Evolutionary conservation across 257 asterid species (phyloP).

Genomic region (Przewalskia tangutica): DNA sequence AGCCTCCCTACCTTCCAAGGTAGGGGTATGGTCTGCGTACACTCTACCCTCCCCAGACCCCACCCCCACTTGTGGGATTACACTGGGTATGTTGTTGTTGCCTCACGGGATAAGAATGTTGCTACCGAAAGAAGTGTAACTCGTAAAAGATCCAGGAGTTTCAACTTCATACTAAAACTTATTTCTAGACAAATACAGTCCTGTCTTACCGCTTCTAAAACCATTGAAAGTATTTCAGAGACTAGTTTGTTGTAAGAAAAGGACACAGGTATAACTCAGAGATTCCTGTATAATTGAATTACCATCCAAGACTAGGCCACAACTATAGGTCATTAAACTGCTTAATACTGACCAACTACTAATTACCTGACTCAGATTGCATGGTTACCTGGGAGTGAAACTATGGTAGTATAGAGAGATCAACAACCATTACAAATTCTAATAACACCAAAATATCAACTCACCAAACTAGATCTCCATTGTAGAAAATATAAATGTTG

Average conservation of each 20-base stretch:
- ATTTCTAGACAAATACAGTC: too few relatives aligned
- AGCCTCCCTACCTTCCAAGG: too few relatives aligned
- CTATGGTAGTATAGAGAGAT: too few relatives aligned
- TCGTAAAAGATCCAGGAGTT: background rate
- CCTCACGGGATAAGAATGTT: background rate
- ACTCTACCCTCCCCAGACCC: too few relatives aligned
- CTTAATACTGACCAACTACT: background rate
- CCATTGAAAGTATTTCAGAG: background rate
- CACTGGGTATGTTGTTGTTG: too few relatives aligned
- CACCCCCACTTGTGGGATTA: too few relatives aligned
- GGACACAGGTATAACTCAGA: background rate
- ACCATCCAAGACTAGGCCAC: background rate
- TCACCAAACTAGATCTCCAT: too few relatives aligned
- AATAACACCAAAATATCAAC: too few relatives aligned
- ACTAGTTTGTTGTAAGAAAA: background rate
- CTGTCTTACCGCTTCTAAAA: background rate
- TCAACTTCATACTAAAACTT: background rate
- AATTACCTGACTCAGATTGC: background rate
- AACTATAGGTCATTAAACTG: background rate
- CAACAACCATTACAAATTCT: too few relatives aligned
- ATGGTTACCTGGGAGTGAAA: background rate
- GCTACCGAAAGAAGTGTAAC: background rate
- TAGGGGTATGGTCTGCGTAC: too few relatives aligned
- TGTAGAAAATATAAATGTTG: too few relatives aligned
- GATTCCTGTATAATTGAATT: background rate